Evolutionary conservation across 176 grass and related monocot species (phyloP), one percentile per base, ranked within the genome.

Genomic region (Oryza longistaminata): DNA sequence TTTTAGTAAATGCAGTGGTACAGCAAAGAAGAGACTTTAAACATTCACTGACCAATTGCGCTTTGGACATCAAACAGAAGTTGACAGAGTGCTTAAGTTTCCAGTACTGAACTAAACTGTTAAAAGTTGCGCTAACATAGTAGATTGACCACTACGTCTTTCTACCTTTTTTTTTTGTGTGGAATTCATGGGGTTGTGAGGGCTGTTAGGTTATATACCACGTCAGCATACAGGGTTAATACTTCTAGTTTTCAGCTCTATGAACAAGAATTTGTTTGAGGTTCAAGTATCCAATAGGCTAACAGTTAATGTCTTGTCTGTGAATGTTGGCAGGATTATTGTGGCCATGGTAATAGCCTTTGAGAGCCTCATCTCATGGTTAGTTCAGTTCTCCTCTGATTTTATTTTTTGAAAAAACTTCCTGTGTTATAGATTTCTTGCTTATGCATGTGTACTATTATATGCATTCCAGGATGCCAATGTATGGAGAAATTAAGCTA

Each of bases 401-500:
- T 78, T n/a, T n/a, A 1, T 43, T 31, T 60, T 68, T 34, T 25
- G 21, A 31, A 31, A 31, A 31, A 31, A 16, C 6, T 85, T 85
- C 9, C 66, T 71, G 62, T 29, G 73, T 73, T 77, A 16, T 74
- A 79, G 15, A 53, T 60, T 19, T 29, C 50, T 82, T 74, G 11
- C 45, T 74, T 68, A 74, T 72, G 17, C 70, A 79, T 74, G 5
- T 27, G 26, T 68, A 49, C 31, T 81, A 5, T 78, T 21, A 13
- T 85, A 34, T 61, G 58, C 25, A 79, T 73, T 27, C 13, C 83
- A 98, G 95, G 95, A 85, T 98, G 87, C 95, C 95, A 44, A 98
- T 98, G 93, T 98, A 93, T 87, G 87, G 82, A 85, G 92, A 98
- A 92, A 87, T 88, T 22, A 98, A 98, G 82, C 80, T 98, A 79